Percentiles rank a stretch among this genome's conserved stretches.
phyloP scores from a whole-genome alignment of 139 green algal genomes.

The Chlamydomonas incerta region DNA sequence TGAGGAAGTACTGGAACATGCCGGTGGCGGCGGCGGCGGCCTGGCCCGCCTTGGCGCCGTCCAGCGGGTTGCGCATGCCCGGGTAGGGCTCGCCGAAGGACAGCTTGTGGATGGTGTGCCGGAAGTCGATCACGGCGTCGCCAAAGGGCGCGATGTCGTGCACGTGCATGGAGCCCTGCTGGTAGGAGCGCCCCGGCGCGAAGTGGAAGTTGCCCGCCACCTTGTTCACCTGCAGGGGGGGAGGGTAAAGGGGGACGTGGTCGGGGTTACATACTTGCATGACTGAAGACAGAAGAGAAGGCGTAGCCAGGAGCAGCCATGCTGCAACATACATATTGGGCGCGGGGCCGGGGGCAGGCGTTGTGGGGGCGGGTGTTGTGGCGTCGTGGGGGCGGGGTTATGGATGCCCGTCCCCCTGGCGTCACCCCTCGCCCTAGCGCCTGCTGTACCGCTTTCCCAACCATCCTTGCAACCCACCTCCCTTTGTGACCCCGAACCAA shows the following conservation, averaged over 20 bases:
- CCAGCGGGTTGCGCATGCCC: constrained; percentile 88
- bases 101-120: constrained; percentile 83
- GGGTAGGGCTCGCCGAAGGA: constrained; percentile 73
- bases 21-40: constrained; percentile 55
- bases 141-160: constrained; percentile 94
- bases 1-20: constrained; percentile 98
- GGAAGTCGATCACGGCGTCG: constrained; percentile 72
- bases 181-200: constrained; percentile 89
- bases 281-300: too few species aligned
- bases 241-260: not conserved
- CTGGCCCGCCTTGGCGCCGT: constrained; percentile 58
- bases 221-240: constrained; percentile 73
- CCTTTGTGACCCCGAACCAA: too few species aligned
- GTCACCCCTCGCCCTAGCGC: too few species aligned
- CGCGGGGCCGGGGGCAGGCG: too few species aligned
- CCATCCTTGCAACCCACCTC: too few species aligned
- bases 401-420: too few species aligned
- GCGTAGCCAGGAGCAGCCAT: too few species aligned
- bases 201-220: constrained; percentile 97
- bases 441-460: too few species aligned
- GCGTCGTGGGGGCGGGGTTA: too few species aligned
- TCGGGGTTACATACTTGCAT: too few species aligned
- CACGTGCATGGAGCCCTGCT: constrained; percentile 91
- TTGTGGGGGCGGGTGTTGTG: too few species aligned
- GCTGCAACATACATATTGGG: too few species aligned